phyloP scores from a whole-genome alignment of 148 eudicot species.

The Agrostemma githago region DNA sequence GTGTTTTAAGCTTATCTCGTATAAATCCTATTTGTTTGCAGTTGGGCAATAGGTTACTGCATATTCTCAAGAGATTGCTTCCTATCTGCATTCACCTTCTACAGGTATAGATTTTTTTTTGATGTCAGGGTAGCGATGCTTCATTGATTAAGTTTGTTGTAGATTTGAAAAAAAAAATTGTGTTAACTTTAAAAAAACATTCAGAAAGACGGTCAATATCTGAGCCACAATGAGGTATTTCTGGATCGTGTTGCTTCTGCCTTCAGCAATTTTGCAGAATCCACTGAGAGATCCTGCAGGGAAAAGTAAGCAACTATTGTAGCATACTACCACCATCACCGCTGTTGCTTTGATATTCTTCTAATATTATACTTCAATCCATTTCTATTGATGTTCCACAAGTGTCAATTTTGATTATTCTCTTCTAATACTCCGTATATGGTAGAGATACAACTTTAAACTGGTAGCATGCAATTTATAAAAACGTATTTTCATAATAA shows the following conservation, averaged over 20 bases:
- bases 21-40: conserved; percentile 27
- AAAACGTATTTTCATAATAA: no score
- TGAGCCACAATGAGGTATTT: conserved; percentile 85
- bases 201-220: conserved; percentile 92
- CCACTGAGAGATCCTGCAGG: conserved; percentile 77
- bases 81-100: conserved; percentile 90
- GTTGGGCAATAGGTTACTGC: conserved; percentile 86
- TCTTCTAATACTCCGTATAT: no score
- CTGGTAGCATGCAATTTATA: no score
- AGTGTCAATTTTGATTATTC: no score
- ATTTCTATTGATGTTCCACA: no score
- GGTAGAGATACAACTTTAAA: no score
- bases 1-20: background rate
- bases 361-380: no score
- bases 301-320: conserved; percentile 50
- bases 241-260: conserved; percentile 69
- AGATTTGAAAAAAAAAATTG: background rate
- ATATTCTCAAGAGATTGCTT: conserved; percentile 84
- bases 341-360: background rate
- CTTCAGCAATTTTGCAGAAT: conserved; percentile 89
- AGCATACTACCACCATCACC: background rate
- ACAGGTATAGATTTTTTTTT: conserved; percentile 45
- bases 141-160: background rate
- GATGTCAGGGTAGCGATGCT: background rate
- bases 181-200: conserved; percentile 15